Conservation (phyloP, 164 flowering plant genomes). For the Tinospora cordifolia region DNA sequence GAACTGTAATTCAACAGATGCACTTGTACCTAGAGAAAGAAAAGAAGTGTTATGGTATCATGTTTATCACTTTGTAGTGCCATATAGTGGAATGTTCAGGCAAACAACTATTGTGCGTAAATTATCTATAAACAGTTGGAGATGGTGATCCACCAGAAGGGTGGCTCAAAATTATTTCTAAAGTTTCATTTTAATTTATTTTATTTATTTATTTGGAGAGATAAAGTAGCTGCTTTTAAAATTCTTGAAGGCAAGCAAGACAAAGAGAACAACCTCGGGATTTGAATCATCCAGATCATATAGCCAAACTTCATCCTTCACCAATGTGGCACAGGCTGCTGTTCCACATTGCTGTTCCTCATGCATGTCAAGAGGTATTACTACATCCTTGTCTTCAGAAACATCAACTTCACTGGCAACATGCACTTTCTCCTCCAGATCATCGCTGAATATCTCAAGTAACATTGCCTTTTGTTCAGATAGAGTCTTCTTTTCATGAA, state of each 20-base stretch:
- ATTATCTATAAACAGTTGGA: neutral
- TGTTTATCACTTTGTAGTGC: neutral
- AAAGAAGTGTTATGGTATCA: neutral
- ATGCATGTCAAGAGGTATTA: constrained; percentile 6
- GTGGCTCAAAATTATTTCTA: neutral
- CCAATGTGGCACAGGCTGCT: constrained; percentile 11
- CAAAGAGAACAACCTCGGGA: constrained; percentile 27
- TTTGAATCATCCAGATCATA: constrained; percentile 13
- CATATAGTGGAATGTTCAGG: neutral
- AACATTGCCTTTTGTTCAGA: constrained; percentile 14
- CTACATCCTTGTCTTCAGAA: constrained; percentile 12
- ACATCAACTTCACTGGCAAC: constrained; percentile 14
- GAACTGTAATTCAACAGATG: neutral
- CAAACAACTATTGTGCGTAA: neutral
- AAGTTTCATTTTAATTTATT: neutral
- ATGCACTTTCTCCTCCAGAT: constrained; percentile 11
- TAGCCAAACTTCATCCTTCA: constrained; percentile 10
- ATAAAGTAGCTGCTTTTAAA: neutral
- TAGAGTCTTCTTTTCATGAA: constrained; percentile 16
- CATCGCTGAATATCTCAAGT: constrained; percentile 13
- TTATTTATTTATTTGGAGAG: too few species aligned
- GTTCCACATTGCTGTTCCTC: constrained; percentile 12
- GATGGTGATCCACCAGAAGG: neutral
- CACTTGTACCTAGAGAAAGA: neutral
- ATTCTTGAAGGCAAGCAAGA: neutral